These are phyloP conservation scores for Sphagnum fallax DNA, from an alignment of 228 moss, liverwort and hornwort genomes.

Conservation along the genomic window DNA sequence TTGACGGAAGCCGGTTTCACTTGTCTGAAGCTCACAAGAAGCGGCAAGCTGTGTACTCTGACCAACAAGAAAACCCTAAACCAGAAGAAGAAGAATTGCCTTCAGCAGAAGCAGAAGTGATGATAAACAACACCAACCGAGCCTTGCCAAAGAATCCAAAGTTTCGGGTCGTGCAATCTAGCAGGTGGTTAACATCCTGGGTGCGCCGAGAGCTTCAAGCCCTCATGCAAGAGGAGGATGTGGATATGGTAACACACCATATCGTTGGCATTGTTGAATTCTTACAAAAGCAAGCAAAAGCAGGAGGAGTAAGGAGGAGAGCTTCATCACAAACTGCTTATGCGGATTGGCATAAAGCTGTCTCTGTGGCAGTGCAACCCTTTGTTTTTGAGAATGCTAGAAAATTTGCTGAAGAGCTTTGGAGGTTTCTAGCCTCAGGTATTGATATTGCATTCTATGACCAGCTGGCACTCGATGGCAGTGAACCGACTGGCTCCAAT, in stretches of 20 bases:
- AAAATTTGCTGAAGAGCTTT: constrained; percentile 74
- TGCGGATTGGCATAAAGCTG: constrained; percentile 48
- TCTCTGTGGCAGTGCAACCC: constrained; percentile 64
- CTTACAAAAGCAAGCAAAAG: constrained; percentile 37
- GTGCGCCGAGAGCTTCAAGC: constrained; percentile 85
- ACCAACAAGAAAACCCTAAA: background rate
- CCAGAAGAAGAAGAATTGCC: background rate
- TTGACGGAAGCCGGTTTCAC: constrained; percentile 41
- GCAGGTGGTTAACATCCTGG: constrained; percentile 75
- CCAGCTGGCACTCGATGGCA: background rate
- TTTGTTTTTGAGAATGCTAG: constrained; percentile 84
- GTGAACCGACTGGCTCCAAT: too few relatives aligned
- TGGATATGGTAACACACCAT: constrained; percentile 75
- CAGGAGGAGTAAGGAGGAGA: constrained; percentile 9
- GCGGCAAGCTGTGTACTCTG: constrained; percentile 50
- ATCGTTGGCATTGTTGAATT: constrained; percentile 84
- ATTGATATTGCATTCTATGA: constrained; percentile 81
- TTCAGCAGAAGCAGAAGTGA: background rate
- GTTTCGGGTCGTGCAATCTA: constrained; percentile 28
- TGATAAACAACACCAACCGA: too few relatives aligned
- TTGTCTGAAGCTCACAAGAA: constrained; percentile 56
- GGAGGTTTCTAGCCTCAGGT: constrained; percentile 67
- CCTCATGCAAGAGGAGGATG: constrained; percentile 96
- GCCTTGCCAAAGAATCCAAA: background rate
- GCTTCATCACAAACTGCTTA: constrained; percentile 4